Conservation (phyloP, 2,329 filamentous ascomycete genomes). For the Fusarium humuli region DNA sequence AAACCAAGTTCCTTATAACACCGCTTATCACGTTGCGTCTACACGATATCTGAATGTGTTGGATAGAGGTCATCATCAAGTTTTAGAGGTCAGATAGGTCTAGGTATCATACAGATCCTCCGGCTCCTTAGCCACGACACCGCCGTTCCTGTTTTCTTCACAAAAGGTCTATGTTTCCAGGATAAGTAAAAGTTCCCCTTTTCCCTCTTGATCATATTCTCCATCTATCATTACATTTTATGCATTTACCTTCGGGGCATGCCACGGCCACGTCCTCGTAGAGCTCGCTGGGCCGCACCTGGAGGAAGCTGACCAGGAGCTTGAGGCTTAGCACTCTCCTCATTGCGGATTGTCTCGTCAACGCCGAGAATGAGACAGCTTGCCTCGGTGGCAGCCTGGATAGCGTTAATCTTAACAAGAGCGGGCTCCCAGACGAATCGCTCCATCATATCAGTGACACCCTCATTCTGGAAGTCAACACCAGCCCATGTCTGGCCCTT, state of each 20-base stretch:
- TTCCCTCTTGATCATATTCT: constrained; percentile 36
- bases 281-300: constrained; percentile 87
- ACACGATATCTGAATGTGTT: neutral
- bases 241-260: constrained; percentile 79
- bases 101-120: constrained; percentile 54
- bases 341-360: constrained; percentile 98
- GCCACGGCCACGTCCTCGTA: constrained; percentile 84
- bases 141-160: constrained; percentile 15
- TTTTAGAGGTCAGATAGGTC: constrained; percentile 45
- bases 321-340: constrained; percentile 88
- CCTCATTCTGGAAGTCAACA: constrained; percentile 93
- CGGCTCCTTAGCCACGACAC: constrained; percentile 38
- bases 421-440: constrained; percentile 98
- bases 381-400: constrained; percentile 95
- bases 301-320: constrained; percentile 81
- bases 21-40: neutral
- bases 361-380: constrained; percentile 95
- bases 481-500: constrained; percentile 94
- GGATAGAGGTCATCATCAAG: constrained; percentile 45
- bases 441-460: constrained; percentile 93
- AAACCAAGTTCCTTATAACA: neutral
- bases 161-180: constrained; percentile 35
- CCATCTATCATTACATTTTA: constrained; percentile 36
- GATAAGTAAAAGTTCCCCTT: constrained; percentile 23
- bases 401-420: constrained; percentile 95